A percentile compares a stretch with the other conserved stretches of the same genome.
Evolutionary conservation across 495 filamentous ascomycete genomes (phyloP).

Genomic region (Penicillium coffeae): DNA sequence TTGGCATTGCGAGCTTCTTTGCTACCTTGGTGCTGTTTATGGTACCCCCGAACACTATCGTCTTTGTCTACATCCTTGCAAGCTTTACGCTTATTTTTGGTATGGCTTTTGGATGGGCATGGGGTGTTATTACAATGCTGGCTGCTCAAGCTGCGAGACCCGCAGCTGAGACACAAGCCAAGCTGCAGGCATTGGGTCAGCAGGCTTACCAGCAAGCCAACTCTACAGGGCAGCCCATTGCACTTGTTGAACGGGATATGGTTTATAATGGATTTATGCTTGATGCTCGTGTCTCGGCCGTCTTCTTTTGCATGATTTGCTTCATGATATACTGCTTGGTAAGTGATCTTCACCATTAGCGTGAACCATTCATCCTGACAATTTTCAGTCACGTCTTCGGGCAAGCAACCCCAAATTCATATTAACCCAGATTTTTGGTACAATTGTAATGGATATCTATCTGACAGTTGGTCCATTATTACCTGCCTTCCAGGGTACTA

Average conservation of each 20-base stretch:
- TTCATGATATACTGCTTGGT: constrained; percentile 38
- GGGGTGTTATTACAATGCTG: constrained; percentile 42
- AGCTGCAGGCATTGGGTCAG: constrained; percentile 29
- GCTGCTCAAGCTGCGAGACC: constrained; percentile 37
- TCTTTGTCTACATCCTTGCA: constrained; percentile 36
- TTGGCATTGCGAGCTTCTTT: constrained; percentile 32
- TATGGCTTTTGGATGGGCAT: constrained; percentile 38
- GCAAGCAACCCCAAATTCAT: constrained; percentile 37
- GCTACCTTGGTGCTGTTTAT: constrained; percentile 33
- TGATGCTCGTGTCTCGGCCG: constrained; percentile 35
- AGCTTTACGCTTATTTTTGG: constrained; percentile 32
- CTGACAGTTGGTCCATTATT: constrained; percentile 32
- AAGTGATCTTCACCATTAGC: neutral
- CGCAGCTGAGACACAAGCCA: constrained; percentile 31
- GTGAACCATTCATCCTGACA: neutral
- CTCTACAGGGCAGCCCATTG: constrained; percentile 24
- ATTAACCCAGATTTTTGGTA: constrained; percentile 33
- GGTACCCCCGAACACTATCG: constrained; percentile 35
- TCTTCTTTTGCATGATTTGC: constrained; percentile 34
- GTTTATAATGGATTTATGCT: constrained; percentile 39
- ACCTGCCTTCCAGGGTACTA: constrained; percentile 35
- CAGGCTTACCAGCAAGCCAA: constrained; percentile 28
- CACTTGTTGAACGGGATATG: constrained; percentile 19
- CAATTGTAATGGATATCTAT: constrained; percentile 36
- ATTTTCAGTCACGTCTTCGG: constrained; percentile 30